A percentile compares a stretch with the other conserved stretches of the same genome.
Evolutionary conservation across 2,329 filamentous ascomycete genomes (phyloP).

Genomic region (Zopfia rhizophila): DNA sequence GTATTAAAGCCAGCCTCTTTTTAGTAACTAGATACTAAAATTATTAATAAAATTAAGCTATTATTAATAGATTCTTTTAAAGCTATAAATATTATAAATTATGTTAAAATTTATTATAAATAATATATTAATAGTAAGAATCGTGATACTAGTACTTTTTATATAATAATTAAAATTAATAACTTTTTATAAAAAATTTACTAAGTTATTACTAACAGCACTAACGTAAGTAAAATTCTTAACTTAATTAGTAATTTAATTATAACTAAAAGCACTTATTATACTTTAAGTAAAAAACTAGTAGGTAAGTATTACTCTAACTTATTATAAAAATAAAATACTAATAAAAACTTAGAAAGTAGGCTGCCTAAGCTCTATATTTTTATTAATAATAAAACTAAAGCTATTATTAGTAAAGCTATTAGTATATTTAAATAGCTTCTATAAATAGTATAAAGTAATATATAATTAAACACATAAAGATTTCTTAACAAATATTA

Average conservation of each 20-base stretch:
- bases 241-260: conserved; percentile 92
- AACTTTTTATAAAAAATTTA: conserved; percentile 96
- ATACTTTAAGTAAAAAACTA: conserved; percentile 86
- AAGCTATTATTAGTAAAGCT: conserved; percentile 86
- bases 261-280: conserved; percentile 91
- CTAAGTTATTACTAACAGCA: conserved; percentile 95
- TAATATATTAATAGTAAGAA: conserved; percentile 96
- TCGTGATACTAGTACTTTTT: conserved; percentile 91
- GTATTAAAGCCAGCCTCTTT: too few species aligned
- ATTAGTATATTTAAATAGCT: too few species aligned
- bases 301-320: conserved; percentile 51
- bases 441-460: too few species aligned
- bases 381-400: conserved; percentile 92
- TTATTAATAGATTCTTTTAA: conserved; percentile 52
- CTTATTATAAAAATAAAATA: neutral
- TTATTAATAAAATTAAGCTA: conserved; percentile 73
- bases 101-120: conserved; percentile 76
- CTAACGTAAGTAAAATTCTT: conserved; percentile 95
- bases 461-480: too few species aligned
- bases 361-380: conserved; percentile 91
- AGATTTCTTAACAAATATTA: too few species aligned
- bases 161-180: conserved; percentile 95
- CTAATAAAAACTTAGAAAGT: too few species aligned
- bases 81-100: conserved; percentile 70
- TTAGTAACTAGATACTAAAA: conserved; percentile 74